Evolutionary conservation across 306 rosid genomes (phyloP).

Genomic region (Vigna mungo): DNA sequence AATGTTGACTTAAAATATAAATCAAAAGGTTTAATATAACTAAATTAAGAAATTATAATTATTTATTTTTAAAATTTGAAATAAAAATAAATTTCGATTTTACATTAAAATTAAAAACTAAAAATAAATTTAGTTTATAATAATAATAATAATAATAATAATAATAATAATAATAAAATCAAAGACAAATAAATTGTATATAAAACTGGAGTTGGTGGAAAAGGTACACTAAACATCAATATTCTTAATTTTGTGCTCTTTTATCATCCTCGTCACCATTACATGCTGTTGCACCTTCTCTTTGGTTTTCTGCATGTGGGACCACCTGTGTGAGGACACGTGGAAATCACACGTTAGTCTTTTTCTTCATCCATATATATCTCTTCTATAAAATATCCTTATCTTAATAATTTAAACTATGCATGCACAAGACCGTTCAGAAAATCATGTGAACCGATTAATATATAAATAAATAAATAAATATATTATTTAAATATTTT

Average conservation of each 20-base stretch:
- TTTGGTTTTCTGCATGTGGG: constrained; percentile 60
- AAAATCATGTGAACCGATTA: background rate
- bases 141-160: too few relatives aligned
- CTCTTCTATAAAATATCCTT: constrained; percentile 18
- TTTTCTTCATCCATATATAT: background rate
- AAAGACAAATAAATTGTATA: background rate
- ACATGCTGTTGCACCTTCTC: constrained; percentile 16
- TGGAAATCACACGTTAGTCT: constrained; percentile 4
- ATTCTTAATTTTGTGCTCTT: constrained; percentile 38
- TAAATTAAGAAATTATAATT: too few relatives aligned
- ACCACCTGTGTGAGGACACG: constrained; percentile 69
- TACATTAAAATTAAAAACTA: too few relatives aligned
- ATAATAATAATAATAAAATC: too few relatives aligned
- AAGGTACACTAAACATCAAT: constrained; percentile 7
- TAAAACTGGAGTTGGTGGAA: constrained; percentile 23
- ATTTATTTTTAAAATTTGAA: too few relatives aligned
- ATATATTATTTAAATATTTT: too few relatives aligned
- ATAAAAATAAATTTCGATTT: too few relatives aligned
- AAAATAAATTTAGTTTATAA: too few relatives aligned
- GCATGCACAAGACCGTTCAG: background rate
- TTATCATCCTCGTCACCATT: constrained; percentile 1
- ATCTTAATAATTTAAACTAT: background rate
- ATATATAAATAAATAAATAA: too few relatives aligned
- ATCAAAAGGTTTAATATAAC: too few relatives aligned
- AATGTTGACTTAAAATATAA: too few relatives aligned